A percentile compares a stretch with the other conserved stretches of the same genome.
phyloP scores from a whole-genome alignment of 495 filamentous ascomycete genomes.

The Bacidia rubella region DNA sequence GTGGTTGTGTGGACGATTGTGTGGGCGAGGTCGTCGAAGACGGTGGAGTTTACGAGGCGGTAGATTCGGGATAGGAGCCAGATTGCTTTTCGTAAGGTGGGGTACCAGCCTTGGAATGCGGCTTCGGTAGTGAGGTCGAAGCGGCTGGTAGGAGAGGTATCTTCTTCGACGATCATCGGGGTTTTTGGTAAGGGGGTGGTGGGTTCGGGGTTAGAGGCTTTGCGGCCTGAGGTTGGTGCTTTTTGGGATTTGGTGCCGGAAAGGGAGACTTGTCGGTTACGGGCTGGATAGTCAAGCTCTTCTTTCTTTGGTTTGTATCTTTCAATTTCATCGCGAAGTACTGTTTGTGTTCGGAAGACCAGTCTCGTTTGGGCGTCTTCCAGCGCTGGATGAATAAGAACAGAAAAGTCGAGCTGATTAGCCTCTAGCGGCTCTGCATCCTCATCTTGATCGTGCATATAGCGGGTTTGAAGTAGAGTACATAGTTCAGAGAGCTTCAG shows the following conservation, averaged over 20 bases:
- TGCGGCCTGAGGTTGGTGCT: constrained; percentile 29
- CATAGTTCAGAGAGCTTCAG: constrained; percentile 71
- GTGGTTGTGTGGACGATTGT: constrained; percentile 65
- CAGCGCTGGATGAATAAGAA: constrained; percentile 51
- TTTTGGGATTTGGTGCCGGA: constrained; percentile 33
- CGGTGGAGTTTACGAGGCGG: constrained; percentile 62
- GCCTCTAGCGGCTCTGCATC: constrained; percentile 41
- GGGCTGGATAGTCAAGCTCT: constrained; percentile 53
- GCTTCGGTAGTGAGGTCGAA: constrained; percentile 42
- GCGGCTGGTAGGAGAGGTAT: constrained; percentile 31
- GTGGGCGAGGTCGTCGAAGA: constrained; percentile 68
- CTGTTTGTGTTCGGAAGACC: constrained; percentile 54
- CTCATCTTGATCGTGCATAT: constrained; percentile 62
- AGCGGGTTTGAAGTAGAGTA: constrained; percentile 70
- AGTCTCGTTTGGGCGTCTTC: constrained; percentile 65
- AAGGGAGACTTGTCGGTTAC: constrained; percentile 33
- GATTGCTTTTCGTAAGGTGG: constrained; percentile 62
- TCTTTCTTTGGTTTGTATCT: constrained; percentile 53
- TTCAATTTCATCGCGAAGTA: constrained; percentile 58
- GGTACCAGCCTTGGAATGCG: constrained; percentile 43
- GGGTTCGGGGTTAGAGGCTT: constrained; percentile 29
- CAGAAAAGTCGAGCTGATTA: constrained; percentile 51
- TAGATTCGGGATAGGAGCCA: constrained; percentile 78
- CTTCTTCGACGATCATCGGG: constrained; percentile 35
- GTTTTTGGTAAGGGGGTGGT: constrained; percentile 38